A percentile compares a stretch with the other conserved stretches of the same genome.
phyloP scores from a whole-genome alignment of 2,329 filamentous ascomycete species.

The Stachybotrys elegans region DNA sequence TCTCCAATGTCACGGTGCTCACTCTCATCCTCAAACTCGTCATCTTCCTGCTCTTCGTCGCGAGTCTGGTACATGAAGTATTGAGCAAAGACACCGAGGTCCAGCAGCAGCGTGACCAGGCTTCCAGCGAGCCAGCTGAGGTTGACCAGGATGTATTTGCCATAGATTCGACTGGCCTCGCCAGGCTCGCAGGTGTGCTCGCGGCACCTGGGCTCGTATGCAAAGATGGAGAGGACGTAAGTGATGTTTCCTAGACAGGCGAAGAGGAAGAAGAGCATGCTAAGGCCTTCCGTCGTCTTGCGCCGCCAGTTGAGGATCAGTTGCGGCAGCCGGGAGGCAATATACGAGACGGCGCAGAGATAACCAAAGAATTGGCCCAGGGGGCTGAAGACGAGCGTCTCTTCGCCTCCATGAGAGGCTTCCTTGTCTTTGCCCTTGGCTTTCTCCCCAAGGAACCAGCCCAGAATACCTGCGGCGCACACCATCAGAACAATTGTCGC shows the following conservation, averaged over 20 bases:
- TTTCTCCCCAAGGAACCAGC: conserved; percentile 67
- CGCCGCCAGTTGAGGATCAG: conserved; percentile 86
- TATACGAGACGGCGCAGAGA: conserved; percentile 82
- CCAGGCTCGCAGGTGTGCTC: conserved; percentile 53
- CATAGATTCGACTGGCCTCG: conserved; percentile 65
- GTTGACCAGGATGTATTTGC: conserved; percentile 81
- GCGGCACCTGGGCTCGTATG: conserved; percentile 72
- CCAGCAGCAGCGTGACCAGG: conserved; percentile 78
- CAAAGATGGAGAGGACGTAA: conserved; percentile 87
- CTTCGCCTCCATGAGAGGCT: conserved; percentile 31
- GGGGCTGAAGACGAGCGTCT: conserved; percentile 61
- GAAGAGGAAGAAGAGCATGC: conserved; percentile 92
- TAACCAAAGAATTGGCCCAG: conserved; percentile 92
- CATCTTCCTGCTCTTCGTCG: conserved; percentile 19
- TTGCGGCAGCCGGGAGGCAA: conserved; percentile 85
- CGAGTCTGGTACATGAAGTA: conserved; percentile 75
- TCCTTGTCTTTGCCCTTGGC: conserved; percentile 34
- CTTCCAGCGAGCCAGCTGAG: conserved; percentile 87
- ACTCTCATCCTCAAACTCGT: conserved; percentile 22
- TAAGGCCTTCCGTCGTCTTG: conserved; percentile 89
- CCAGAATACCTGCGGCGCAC: conserved; percentile 73
- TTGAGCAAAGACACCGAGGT: conserved; percentile 82
- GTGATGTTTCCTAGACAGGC: conserved; percentile 93
- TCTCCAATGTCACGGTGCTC: conserved; percentile 18
- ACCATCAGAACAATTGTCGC: conserved; percentile 72